Conservation (phyloP, 106 monocot genomes). For the Apostasia shenzhenica region DNA sequence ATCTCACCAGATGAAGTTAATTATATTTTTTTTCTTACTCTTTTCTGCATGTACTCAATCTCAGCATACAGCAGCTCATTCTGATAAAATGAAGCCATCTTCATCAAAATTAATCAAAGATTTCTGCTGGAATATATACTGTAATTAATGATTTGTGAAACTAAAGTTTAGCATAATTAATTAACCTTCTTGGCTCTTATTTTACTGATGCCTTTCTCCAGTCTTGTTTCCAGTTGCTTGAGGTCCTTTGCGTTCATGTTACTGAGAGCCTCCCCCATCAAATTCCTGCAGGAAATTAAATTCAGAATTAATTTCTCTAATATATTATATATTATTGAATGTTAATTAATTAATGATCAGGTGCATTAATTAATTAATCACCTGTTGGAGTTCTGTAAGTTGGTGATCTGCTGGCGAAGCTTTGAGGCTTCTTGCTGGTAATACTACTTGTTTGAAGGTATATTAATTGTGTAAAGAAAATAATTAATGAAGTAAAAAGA, state of each 20-base stretch:
- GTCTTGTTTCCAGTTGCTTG: constrained; percentile 20
- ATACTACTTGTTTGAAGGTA: background rate
- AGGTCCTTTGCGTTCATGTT: constrained; percentile 21
- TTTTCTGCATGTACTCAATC: constrained; percentile 47
- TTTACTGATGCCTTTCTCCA: constrained; percentile 23
- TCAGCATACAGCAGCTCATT: constrained; percentile 36
- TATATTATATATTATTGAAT: no score
- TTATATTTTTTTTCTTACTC: constrained; percentile 13
- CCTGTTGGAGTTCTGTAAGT: constrained; percentile 18
- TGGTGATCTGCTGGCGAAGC: constrained; percentile 11
- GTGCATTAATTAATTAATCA: background rate
- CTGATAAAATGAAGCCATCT: constrained; percentile 1
- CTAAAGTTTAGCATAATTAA: background rate
- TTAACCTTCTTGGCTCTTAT: constrained; percentile 24
- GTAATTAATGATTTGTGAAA: no score
- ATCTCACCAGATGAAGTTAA: no score
- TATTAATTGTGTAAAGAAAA: background rate
- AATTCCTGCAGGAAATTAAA: constrained; percentile 4
- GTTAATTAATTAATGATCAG: no score
- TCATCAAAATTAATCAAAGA: background rate
- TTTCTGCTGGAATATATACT: no score
- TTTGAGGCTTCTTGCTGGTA: constrained; percentile 20
- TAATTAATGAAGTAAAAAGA: background rate
- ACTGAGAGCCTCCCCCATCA: constrained; percentile 21
- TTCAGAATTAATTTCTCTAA: no score